Base-by-base conservation (phyloP, 805 yeast species). In the Hanseniaspora vineae region DNA sequence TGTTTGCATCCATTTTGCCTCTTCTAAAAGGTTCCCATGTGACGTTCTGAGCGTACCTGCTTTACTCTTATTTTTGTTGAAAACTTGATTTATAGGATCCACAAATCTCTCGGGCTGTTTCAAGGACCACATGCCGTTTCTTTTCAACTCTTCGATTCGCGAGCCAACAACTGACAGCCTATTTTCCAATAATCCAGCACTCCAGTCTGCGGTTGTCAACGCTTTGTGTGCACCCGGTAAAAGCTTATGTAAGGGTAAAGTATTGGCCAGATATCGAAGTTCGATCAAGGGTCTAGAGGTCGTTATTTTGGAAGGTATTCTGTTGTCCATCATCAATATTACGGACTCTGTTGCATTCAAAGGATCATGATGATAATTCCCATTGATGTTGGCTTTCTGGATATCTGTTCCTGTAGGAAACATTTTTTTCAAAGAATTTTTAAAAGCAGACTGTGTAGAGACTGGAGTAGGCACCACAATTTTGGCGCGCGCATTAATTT, bases 61-160 rank as follows among this genome's bases (percentile, higher is more conserved):
- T 61, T 59, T 75, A 17, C 12, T 14, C n/a, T 17, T 18, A 14
- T 14, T 14, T 35, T 47, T 47, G 14, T 47, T 47, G 31, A 47
- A 47, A n/a, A 47, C 4, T 14, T 47, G 44, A 2, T 20, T 39
- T 1, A 47, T 35, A 0, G 97, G 96, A 53, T 86, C 95, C 12
- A 71, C 58, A 56, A 72, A 81, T 52, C 76, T 73, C 46, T 74
- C 69, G 0, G 95, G 95, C 61, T 92, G 98, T 46, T 95, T 72
- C 46, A 92, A 68, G 19, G 95, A 81, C 97, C 98, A 92, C 56
- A 84, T 80, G 2, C 85, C 84, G 49, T 82, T 81, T 44, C 95
- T 71, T 61, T 87, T 86, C 52, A 92, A 70, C 61, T 90, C 97
- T 58, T 90, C 97, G 44, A 92, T 89, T 51, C 97, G 72, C 1